A percentile compares a stretch with the other conserved stretches of the same genome.
Evolutionary conservation across 148 eudicot species (phyloP).

Genomic region (Beta vulgaris): DNA sequence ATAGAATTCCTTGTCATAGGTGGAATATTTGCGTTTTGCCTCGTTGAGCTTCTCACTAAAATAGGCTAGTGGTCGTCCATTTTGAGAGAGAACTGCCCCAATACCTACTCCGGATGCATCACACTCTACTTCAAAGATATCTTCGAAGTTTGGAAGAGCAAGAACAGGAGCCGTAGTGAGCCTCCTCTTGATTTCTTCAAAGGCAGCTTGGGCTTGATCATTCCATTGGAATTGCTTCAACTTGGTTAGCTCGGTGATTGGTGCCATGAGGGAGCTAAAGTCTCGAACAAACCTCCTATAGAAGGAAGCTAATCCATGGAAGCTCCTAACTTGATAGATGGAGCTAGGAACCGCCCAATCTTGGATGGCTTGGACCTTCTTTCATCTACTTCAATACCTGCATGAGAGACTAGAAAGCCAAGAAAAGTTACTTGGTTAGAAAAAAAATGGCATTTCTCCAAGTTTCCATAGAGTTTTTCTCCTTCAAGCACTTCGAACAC

Average conservation of each 20-base stretch:
- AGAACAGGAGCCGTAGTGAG: not conserved
- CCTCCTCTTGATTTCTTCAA: not conserved
- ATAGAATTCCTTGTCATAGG: not conserved
- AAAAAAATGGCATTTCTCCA: not conserved
- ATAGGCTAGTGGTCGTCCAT: not conserved
- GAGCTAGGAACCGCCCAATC: too few species aligned
- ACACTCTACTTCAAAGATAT: not conserved
- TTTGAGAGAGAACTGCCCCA: not conserved
- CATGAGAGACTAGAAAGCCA: not conserved
- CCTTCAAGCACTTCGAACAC: not conserved
- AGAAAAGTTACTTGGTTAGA: not conserved
- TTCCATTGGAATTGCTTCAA: not conserved
- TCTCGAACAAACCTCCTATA: not conserved
- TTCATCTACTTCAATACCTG: not conserved
- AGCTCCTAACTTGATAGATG: too few species aligned
- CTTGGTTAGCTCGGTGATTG: not conserved
- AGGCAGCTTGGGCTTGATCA: not conserved
- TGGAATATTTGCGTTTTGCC: not conserved
- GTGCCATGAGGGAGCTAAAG: not conserved
- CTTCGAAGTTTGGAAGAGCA: not conserved
- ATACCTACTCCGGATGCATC: not conserved
- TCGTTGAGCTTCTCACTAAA: not conserved
- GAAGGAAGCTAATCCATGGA: not conserved
- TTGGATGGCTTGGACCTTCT: too few species aligned
- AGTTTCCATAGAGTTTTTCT: not conserved